Evolutionary conservation across 2,329 filamentous ascomycete species (phyloP).

Genomic region (Aspergillus latus): DNA sequence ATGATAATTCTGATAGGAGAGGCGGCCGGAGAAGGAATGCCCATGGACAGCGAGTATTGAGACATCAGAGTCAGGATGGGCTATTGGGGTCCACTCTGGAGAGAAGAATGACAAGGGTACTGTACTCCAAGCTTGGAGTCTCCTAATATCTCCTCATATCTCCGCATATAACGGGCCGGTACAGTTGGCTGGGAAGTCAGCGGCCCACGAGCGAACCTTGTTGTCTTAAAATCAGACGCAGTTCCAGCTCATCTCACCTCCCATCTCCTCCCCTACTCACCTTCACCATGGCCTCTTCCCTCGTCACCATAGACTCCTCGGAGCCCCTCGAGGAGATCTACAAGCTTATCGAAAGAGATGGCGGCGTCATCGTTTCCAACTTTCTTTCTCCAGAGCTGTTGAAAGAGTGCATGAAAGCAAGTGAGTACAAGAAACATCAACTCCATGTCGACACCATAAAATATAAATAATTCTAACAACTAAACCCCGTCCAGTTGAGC

Average conservation of each 20-base stretch:
- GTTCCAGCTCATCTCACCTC: neutral
- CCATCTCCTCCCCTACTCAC: no score
- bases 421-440: neutral
- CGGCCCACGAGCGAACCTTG: neutral
- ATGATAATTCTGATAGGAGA: neutral
- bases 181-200: neutral
- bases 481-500: conserved; percentile 1
- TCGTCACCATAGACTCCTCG: conserved; percentile 4
- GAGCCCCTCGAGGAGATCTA: conserved; percentile 7
- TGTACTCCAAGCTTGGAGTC: neutral
- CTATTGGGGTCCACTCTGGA: neutral
- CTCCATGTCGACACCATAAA: no score
- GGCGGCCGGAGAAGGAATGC: no score
- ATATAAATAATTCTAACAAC: no score
- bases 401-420: conserved; percentile 6
- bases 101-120: neutral
- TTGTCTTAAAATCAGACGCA: neutral
- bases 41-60: no score
- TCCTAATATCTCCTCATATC: neutral
- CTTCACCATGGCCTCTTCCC: neutral
- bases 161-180: neutral
- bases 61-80: neutral
- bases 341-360: conserved; percentile 2
- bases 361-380: conserved; percentile 9
- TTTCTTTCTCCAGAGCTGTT: conserved; percentile 7